phyloP scores from a whole-genome alignment of 2,329 filamentous ascomycete genomes.

The Pochonia chlamydosporia region DNA sequence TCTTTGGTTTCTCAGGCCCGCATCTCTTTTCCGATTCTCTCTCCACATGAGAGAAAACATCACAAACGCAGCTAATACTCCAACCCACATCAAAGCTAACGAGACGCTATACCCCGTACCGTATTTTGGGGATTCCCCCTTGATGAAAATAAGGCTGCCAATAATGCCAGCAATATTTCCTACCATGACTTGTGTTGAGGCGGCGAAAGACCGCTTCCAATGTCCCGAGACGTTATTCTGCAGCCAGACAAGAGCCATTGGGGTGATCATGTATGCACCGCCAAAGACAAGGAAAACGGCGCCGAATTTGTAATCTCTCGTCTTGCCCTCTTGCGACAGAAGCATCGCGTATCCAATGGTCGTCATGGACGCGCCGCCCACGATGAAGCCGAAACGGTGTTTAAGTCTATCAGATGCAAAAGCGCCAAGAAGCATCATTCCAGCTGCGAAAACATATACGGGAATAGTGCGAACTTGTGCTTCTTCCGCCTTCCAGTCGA shows the following conservation, averaged over 20 bases:
- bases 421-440: constrained; percentile 25
- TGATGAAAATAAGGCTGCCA: constrained; percentile 35
- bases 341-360: constrained; percentile 51
- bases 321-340: constrained; percentile 26
- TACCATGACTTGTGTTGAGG: constrained; percentile 42
- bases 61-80: background rate
- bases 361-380: constrained; percentile 42
- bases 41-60: no score
- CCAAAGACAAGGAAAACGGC: constrained; percentile 48
- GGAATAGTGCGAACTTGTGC: constrained; percentile 31
- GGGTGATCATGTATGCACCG: constrained; percentile 49
- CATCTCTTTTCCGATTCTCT: no score
- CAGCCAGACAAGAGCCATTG: constrained; percentile 50
- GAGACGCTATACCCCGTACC: background rate
- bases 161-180: constrained; percentile 47
- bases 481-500: constrained; percentile 27
- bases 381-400: constrained; percentile 49
- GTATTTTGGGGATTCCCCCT: background rate
- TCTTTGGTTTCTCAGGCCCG: no score
- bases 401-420: constrained; percentile 43
- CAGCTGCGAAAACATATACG: constrained; percentile 28
- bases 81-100: background rate
- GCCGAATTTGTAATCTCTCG: constrained; percentile 37
- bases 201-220: constrained; percentile 49
- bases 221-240: constrained; percentile 51